Base-by-base conservation (phyloP, 225 moss, liverwort and hornwort species). In the Polytrichum formosum region DNA sequence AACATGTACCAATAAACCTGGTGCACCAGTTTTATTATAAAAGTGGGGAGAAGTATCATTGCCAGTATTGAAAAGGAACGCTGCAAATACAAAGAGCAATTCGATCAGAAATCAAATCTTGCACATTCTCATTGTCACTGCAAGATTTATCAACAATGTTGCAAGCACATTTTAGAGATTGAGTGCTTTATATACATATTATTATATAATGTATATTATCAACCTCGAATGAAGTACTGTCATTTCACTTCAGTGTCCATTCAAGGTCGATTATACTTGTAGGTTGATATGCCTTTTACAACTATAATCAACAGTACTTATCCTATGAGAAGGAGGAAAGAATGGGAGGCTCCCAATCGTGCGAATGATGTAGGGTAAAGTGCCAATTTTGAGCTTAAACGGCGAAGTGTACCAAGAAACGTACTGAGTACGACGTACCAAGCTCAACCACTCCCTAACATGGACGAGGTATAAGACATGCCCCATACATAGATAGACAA, bases 31-130 rank as follows among this genome's bases (percentile, higher is more conserved):
- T 80, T 78, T 18, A 79, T 73, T 7, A 69, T 9, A 27, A 83
- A 35, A 70, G 86, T 83, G 5, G 86, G 89, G 26, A 81, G 68
- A 23, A 89, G 66, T 27, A 89, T 85, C 68, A 30, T 70, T 53
- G 64, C 77, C 17, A 83, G 78, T 66, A 67, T 69, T 61, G 74
- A 82, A 74, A 83, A 83, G 7, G 83, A 73, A 71, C 74, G 70
- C 86, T 89, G 83, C 74, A 77, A 22, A 80, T 46, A 55, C 30
- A 69, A 25, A 23, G 16, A 63, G 27, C 27, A 63, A 63, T n/a
- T 22, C 59, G 25, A 22, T 60, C 17, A 63, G 22, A 63, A 23
- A 25, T 63, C 6, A 27, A 28, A 18, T 17, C 63, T 9, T 27
- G 5, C 5, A 25, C 63, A 63, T 4, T 17, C 63, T 18, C 63